phyloP scores from a whole-genome alignment of 2,329 filamentous ascomycete species.

The Elsinoe ampelina region DNA sequence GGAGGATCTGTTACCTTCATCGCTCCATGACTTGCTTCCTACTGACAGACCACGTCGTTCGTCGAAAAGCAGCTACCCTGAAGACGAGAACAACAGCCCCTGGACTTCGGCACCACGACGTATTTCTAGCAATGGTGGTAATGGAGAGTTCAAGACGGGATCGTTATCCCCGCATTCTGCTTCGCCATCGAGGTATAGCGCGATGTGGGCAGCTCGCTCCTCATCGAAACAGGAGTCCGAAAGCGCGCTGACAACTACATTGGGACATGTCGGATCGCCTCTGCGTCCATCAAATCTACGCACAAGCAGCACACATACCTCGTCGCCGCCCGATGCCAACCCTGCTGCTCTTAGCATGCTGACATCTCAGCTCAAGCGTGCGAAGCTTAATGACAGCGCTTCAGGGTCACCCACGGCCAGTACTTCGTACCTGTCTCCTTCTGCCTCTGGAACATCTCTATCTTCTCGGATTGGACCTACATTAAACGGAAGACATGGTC shows the following conservation, averaged over 20 bases:
- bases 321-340: conserved; percentile 34
- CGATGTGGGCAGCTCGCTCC: conserved; percentile 43
- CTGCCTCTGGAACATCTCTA: conserved; percentile 17
- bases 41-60: conserved; percentile 52
- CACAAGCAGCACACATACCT: conserved; percentile 40
- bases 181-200: conserved; percentile 54
- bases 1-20: conserved; percentile 76
- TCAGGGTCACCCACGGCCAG: conserved; percentile 17
- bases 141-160: conserved; percentile 34
- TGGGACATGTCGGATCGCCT: conserved; percentile 55
- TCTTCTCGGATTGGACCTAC: not conserved
- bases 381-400: conserved; percentile 28
- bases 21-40: conserved; percentile 53
- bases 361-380: conserved; percentile 41
- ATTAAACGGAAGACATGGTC: not conserved
- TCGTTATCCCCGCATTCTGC: conserved; percentile 44
- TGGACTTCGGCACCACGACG: conserved; percentile 28
- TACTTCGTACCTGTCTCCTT: conserved; percentile 14
- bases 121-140: conserved; percentile 35
- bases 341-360: conserved; percentile 53
- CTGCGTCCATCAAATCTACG: conserved; percentile 41
- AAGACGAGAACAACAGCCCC: conserved; percentile 36
- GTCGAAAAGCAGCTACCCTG: conserved; percentile 48
- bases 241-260: conserved; percentile 32
- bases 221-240: conserved; percentile 44